Conservation (phyloP, 2,329 filamentous ascomycete genomes). For the Colletotrichum lindemuthianum region DNA sequence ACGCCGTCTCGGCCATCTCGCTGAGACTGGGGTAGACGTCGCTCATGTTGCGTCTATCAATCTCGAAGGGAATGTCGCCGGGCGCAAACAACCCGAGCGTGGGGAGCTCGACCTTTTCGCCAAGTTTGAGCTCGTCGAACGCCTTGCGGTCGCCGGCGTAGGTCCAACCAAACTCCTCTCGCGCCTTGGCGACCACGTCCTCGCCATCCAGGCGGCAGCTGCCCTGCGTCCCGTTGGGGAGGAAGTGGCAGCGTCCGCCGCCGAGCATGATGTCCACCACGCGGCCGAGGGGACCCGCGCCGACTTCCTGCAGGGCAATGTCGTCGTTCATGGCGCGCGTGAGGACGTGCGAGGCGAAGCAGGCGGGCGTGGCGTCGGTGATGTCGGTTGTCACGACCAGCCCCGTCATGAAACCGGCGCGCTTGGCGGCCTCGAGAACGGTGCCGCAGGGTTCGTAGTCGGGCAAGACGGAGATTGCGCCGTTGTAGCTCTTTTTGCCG, state of each 20-base stretch:
- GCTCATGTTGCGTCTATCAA: slow-evolving; percentile 83
- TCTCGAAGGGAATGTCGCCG: slow-evolving; percentile 89
- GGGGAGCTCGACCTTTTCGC: slow-evolving; percentile 77
- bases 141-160: slow-evolving; percentile 78
- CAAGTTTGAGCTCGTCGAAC: slow-evolving; percentile 79
- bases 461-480: slow-evolving; percentile 89
- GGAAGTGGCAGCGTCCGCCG: slow-evolving; percentile 91
- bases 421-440: slow-evolving; percentile 91
- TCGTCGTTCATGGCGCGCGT: slow-evolving; percentile 83
- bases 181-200: slow-evolving; percentile 79
- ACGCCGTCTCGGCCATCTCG: slow-evolving; percentile 88
- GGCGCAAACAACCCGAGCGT: slow-evolving; percentile 86
- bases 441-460: slow-evolving; percentile 90
- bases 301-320: slow-evolving; percentile 92
- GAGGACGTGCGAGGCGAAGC: slow-evolving; percentile 90
- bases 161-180: slow-evolving; percentile 79
- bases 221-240: slow-evolving; percentile 82
- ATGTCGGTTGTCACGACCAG: slow-evolving; percentile 94
- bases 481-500: slow-evolving; percentile 93
- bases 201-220: slow-evolving; percentile 83
- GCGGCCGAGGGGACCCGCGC: slow-evolving; percentile 85
- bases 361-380: slow-evolving; percentile 95
- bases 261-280: slow-evolving; percentile 93
- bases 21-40: slow-evolving; percentile 87
- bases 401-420: slow-evolving; percentile 90